Percentiles rank a stretch among this genome's conserved stretches.
These are phyloP conservation scores for Geopyxis carbonaria DNA, from an alignment of 495 filamentous ascomycete species.

Conservation along the genomic window DNA sequence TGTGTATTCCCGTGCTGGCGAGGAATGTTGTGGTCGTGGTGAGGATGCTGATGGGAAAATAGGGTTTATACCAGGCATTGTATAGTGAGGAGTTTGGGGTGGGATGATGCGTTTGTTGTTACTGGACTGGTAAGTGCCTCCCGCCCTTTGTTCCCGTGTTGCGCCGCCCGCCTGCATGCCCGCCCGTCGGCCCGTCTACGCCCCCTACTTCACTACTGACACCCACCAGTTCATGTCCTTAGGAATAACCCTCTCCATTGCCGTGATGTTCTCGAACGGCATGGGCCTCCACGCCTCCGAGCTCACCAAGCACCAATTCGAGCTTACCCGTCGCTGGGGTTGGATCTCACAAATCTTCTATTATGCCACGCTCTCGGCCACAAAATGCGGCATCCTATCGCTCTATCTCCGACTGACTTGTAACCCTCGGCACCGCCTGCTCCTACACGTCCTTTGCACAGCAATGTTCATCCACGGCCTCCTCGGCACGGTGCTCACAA, in stretches of 20 bases:
- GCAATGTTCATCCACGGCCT: background rate
- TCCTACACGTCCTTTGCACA: background rate
- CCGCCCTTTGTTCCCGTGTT: too few species aligned
- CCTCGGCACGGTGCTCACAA: background rate
- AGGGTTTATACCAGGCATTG: background rate
- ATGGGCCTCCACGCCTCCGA: conserved; percentile 1
- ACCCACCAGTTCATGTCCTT: background rate
- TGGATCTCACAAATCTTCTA: conserved; percentile 9
- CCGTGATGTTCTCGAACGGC: conserved; percentile 2
- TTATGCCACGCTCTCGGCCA: background rate
- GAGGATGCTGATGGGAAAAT: background rate
- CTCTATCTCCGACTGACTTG: conserved; percentile 4
- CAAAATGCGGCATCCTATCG: conserved; percentile 1
- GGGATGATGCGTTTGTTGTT: conserved; percentile 4
- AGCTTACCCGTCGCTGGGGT: background rate
- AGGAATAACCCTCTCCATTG: background rate
- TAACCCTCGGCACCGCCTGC: background rate
- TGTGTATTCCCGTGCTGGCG: background rate
- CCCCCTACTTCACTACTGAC: background rate
- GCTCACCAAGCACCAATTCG: background rate
- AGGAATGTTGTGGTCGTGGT: background rate
- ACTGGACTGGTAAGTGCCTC: conserved; percentile 1
- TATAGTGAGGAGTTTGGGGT: conserved; percentile 1
- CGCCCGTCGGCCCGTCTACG: too few species aligned
- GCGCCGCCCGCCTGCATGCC: too few species aligned